phyloP scores from a whole-genome alignment of 768 basidiomycete species.

The Rhodotorula kratochvilovae region DNA sequence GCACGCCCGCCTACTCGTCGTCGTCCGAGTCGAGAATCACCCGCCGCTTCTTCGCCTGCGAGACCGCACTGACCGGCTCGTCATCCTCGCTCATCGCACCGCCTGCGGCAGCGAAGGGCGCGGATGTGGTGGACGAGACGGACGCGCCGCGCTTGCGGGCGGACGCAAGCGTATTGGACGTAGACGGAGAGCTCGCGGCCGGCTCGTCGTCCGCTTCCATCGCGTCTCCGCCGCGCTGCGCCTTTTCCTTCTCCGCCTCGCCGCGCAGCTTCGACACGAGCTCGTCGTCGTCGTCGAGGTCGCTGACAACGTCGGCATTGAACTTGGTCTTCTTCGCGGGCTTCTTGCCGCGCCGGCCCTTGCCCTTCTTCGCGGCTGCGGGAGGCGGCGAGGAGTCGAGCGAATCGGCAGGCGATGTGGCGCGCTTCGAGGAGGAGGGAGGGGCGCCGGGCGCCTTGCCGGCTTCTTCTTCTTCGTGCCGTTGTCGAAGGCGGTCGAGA shows the following conservation, averaged over 20 bases:
- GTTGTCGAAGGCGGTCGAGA: conserved; percentile 4
- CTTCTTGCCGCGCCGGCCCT: conserved; percentile 6
- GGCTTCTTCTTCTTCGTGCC: conserved; percentile 20
- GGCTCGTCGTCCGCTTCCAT: background rate
- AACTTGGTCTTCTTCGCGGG: conserved; percentile 11
- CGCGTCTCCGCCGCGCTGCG: background rate
- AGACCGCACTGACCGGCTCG: background rate
- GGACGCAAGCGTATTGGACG: background rate
- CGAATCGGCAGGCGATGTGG: background rate
- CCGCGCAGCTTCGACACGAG: background rate
- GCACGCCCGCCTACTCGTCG: background rate
- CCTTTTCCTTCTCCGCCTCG: background rate
- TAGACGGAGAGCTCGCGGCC: background rate
- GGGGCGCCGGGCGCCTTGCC: background rate
- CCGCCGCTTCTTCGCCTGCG: conserved; percentile 35
- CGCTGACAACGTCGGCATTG: conserved; percentile 11
- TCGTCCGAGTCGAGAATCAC: conserved; percentile 28
- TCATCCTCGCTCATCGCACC: background rate
- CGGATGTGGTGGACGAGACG: background rate
- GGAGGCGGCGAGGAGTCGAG: conserved; percentile 7
- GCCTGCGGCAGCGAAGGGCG: background rate
- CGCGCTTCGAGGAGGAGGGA: background rate
- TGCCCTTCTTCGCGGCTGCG: background rate
- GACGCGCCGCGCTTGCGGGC: conserved; percentile 18
- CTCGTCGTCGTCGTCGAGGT: conserved; percentile 27